Evolutionary conservation across 1,284 basidiomycete species (phyloP), one percentile per base, ranked within the genome.

Genomic region (Ceratobasidium sp.): DNA sequence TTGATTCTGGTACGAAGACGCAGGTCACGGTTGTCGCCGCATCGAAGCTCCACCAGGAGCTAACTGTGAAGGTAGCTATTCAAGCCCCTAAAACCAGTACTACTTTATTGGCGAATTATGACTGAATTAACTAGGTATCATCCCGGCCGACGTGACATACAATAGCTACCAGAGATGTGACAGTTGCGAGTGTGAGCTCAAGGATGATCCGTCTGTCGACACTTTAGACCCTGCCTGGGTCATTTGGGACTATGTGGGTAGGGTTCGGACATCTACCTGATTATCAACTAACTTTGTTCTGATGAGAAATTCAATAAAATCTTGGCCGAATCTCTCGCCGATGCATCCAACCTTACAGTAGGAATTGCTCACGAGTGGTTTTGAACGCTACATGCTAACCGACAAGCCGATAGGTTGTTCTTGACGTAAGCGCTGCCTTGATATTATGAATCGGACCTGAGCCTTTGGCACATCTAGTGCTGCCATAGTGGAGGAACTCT

Each of bases 401-500:
- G 3, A 12, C 21, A 14, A 2, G 10, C 26, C 3, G 1, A 36
- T 28, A 71, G 69, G 69, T 60, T 1, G 36, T 71, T 1, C 48
- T 71, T 26, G 69, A 71, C 28, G 69, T 60, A 23, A 60, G 69
- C 50, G 9, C 8, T 34, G 16, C 32, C 45, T 9, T 4, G 9
- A 1, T 18, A n/a, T 9, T 5, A 26, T 28, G 18, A 1, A 36
- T 59, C 3, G 10, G 9, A 61, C 39, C 18, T 1, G 5, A n/a
- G 16, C 45, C 6, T 21, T 1, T 32, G 23, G 5, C 23, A 3
- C 26, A 23, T 9, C 1, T 16, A 71, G 69, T 71, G 69, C 34
- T 71, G 69, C 45, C 46, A 71, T 28, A 71, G 69, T 39, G 69
- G 69, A 3, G 69, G 69, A 10, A 52, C 57, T 12, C 32, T 71